Conservation (phyloP, 1,284 basidiomycete genomes). For the Apiotrichum brassicae region DNA sequence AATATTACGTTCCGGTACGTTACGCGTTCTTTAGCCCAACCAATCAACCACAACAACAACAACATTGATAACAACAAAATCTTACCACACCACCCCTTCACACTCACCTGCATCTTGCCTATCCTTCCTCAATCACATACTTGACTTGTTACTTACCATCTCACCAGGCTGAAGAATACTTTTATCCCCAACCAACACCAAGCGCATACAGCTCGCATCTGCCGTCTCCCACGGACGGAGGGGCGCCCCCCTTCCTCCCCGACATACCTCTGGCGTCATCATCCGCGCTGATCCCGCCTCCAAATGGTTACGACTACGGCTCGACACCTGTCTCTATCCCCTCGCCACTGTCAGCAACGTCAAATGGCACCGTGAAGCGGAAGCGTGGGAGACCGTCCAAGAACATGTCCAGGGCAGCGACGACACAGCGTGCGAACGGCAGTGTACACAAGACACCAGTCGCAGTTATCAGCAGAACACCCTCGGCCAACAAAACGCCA, state of each 20-base stretch:
- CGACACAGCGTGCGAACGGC: slow-evolving; percentile 4
- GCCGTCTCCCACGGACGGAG: neutral
- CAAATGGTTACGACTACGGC: slow-evolving; percentile 7
- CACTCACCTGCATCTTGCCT: too few relatives aligned
- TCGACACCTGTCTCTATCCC: slow-evolving; percentile 1
- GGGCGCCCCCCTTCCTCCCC: neutral
- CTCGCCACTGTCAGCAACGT: slow-evolving; percentile 7
- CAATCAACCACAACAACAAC: too few relatives aligned
- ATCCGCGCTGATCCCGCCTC: slow-evolving; percentile 10
- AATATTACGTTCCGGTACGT: slow-evolving; percentile 19
- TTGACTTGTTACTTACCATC: too few relatives aligned
- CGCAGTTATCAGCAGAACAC: too few relatives aligned
- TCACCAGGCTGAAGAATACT: slow-evolving; percentile 12
- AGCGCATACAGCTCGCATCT: neutral
- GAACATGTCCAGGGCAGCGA: neutral
- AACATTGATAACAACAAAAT: too few relatives aligned
- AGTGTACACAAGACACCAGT: neutral
- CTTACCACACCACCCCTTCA: neutral
- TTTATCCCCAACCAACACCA: slow-evolving; percentile 5
- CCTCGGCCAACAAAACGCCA: neutral
- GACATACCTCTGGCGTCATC: slow-evolving; percentile 2
- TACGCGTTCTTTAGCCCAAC: too few relatives aligned
- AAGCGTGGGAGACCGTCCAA: slow-evolving; percentile 17
- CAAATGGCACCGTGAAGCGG: slow-evolving; percentile 11
- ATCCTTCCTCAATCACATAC: too few relatives aligned